These are phyloP conservation scores for Coix lacrymajobi DNA, from an alignment of 176 grass and related monocot genomes.

Conservation along the genomic window DNA sequence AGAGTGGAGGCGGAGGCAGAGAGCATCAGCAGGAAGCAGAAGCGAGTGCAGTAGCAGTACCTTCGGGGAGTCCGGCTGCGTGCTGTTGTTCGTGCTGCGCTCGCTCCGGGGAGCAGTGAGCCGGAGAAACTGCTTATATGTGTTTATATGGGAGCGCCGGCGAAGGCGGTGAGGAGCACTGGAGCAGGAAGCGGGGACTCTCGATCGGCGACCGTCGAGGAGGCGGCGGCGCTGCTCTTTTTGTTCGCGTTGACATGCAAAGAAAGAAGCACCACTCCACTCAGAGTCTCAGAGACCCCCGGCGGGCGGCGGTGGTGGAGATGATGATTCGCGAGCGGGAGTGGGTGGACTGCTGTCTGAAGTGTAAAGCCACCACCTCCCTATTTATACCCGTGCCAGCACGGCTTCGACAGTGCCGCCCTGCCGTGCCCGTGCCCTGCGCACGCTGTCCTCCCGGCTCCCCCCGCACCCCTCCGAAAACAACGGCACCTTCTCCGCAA, in stretches of 20 bases:
- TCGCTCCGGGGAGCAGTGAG: neutral
- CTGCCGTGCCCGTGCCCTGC: neutral
- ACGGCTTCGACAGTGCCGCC: neutral
- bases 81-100: neutral
- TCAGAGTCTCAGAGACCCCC: neutral
- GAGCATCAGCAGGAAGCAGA: neutral
- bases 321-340: neutral
- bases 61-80: neutral
- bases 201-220: neutral
- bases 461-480: no score
- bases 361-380: neutral
- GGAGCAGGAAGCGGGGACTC: neutral
- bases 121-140: neutral
- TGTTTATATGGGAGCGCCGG: neutral
- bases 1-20: neutral
- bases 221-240: neutral
- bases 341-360: neutral
- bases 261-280: neutral
- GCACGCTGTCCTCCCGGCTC: no score
- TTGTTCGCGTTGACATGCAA: conserved; percentile 34
- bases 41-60: neutral
- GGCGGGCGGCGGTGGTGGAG: neutral
- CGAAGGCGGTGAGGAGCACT: neutral
- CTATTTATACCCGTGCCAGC: conserved; percentile 3
- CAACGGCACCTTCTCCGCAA: no score